A percentile compares a stretch with the other conserved stretches of the same genome.
These are phyloP conservation scores for Tillandsia leiboldiana DNA, from an alignment of 176 grass and related monocot genomes.

Conservation along the genomic window DNA sequence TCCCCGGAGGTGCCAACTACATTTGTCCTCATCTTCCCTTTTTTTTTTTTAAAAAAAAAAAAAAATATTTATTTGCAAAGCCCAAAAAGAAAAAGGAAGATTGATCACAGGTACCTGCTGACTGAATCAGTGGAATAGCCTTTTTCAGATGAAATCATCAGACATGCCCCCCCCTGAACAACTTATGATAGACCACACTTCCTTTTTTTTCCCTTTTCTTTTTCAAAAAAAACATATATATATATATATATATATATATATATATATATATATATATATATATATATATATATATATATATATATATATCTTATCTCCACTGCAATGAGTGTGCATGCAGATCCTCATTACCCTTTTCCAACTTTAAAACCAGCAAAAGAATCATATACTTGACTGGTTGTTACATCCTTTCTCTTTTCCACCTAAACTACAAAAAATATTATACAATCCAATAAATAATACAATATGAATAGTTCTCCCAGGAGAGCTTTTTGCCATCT, in stretches of 20 bases:
- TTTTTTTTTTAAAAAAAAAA: background rate
- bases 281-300: no score
- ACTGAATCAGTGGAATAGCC: background rate
- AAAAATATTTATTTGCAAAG: background rate
- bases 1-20: background rate
- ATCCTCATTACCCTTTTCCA: background rate
- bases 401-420: background rate
- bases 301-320: background rate
- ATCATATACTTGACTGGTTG: background rate
- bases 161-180: background rate
- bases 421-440: background rate
- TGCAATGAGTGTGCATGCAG: background rate
- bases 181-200: background rate
- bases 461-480: background rate
- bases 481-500: conserved; percentile 1
- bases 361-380: background rate
- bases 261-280: no score
- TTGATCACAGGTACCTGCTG: background rate
- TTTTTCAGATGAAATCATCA: background rate
- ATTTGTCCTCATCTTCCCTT: background rate
- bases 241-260: no score
- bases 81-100: background rate
- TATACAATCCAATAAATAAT: background rate
- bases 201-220: background rate
- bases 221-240: no score